Conservation (phyloP, 495 filamentous ascomycete genomes). For the Xylaria telfairii region DNA sequence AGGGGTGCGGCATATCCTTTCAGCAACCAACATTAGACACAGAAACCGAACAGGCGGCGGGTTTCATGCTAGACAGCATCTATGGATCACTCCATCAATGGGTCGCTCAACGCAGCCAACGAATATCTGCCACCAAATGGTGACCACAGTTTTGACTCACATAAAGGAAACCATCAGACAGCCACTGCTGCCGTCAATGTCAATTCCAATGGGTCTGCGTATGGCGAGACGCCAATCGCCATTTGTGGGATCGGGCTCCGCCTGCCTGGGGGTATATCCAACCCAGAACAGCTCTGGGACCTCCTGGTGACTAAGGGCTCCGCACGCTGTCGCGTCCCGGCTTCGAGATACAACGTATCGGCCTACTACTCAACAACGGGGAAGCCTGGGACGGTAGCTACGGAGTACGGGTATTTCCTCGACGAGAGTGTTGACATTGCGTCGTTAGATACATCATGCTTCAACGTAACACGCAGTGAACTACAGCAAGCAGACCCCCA, state of each 20-base stretch:
- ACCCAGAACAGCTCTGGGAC: slow-evolving; percentile 1
- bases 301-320: neutral
- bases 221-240: neutral
- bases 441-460: neutral
- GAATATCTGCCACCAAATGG: too few relatives aligned
- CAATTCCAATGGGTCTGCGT: too few relatives aligned
- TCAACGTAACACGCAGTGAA: neutral
- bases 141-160: too few relatives aligned
- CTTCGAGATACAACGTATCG: neutral
- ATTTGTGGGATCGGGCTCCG: slow-evolving; percentile 5
- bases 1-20: too few relatives aligned
- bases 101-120: too few relatives aligned
- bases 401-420: neutral
- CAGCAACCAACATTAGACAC: too few relatives aligned
- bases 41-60: too few relatives aligned
- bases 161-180: too few relatives aligned
- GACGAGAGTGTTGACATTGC: slow-evolving; percentile 1
- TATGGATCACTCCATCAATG: too few relatives aligned
- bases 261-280: neutral
- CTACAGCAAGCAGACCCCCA: neutral
- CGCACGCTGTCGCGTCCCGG: neutral
- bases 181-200: too few relatives aligned
- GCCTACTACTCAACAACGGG: neutral
- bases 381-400: neutral
- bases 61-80: too few relatives aligned